Evolutionary conservation across 2,329 filamentous ascomycete species (phyloP), one percentile per base, ranked within the genome.

Genomic region (Colletotrichum theobromicola): DNA sequence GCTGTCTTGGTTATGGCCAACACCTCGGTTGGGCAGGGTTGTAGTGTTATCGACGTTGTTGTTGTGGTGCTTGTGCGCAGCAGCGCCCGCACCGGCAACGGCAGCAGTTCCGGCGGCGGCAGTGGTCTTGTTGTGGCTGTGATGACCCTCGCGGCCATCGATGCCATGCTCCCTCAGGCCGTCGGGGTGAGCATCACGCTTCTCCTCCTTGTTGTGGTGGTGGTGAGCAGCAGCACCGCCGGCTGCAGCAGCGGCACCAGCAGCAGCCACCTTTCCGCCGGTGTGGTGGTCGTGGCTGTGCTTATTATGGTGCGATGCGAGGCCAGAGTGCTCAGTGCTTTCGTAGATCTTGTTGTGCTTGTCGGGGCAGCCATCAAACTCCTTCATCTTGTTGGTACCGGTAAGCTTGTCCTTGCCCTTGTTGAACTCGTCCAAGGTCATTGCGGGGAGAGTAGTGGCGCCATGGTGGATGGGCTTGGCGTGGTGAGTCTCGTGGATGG

Each of bases 401-500:
- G 60, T 62, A 18, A 62, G 60, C n/a, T 62, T 37, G 60, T 62
- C n/a, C 13, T 83, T 82, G 1, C 69, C 91, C 90, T 67, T 88
- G 81, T 73, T 84, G 81, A 93, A 95, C 78, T 95, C 92, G 1
- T 87, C 85, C 80, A 95, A 87, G 42, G 86, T 91, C 80, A 94
- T 91, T 13, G 89, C 82, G 2, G 93, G 93, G 0, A 95, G 87
- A 4, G 90, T 87, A 1, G 92, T 91, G 2, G 91, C 88, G 57
- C 88, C 87, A 80, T 95, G 93, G 80, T 94, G 91, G 74, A 93
- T 88, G 2, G 93, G 87, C 16, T 89, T 87, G 65, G 93, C 91
- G 78, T 94, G 91, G 80, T 95, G 93, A 3, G 90, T 89, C 84
- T 95, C 93, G 77, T 95, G 93, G 55, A 95, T 88, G 0, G 93